Evolutionary conservation across 2,329 filamentous ascomycete genomes (phyloP).

Genomic region (Chaetomiaceae sp.): DNA sequence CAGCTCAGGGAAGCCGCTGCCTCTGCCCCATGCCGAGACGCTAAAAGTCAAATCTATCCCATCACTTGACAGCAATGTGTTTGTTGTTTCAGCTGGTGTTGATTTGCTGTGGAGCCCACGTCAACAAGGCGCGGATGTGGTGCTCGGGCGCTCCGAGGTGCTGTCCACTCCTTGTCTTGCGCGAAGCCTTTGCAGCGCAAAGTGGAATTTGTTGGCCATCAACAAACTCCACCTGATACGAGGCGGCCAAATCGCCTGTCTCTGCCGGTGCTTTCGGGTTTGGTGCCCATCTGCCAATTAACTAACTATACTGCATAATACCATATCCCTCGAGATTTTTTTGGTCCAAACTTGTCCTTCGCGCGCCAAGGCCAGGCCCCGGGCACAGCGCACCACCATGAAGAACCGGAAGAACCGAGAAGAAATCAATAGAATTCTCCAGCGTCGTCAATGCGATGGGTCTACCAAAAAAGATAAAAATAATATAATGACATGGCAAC

Average conservation of each 20-base stretch:
- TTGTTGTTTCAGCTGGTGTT: slow-evolving; percentile 1
- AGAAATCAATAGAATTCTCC: slow-evolving; percentile 10
- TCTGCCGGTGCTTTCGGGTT: neutral
- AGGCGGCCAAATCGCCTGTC: no score
- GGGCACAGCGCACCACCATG: no score
- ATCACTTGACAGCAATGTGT: neutral
- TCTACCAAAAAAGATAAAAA: neutral
- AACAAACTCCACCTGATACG: neutral
- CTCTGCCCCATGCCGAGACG: neutral
- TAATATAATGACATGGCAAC: no score
- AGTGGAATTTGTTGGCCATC: neutral
- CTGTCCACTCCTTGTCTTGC: no score
- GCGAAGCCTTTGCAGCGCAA: neutral
- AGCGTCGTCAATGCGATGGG: neutral
- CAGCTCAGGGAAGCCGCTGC: neutral
- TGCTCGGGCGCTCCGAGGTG: neutral
- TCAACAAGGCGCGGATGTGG: neutral
- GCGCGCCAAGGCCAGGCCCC: neutral
- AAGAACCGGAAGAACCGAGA: neutral
- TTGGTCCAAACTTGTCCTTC: neutral
- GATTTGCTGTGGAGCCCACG: neutral
- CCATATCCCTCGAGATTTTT: no score
- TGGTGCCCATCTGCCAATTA: neutral
- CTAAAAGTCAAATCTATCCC: neutral
- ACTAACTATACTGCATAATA: no score